phyloP scores from a whole-genome alignment of 768 basidiomycete species.

The Lactifluus piperatus region DNA sequence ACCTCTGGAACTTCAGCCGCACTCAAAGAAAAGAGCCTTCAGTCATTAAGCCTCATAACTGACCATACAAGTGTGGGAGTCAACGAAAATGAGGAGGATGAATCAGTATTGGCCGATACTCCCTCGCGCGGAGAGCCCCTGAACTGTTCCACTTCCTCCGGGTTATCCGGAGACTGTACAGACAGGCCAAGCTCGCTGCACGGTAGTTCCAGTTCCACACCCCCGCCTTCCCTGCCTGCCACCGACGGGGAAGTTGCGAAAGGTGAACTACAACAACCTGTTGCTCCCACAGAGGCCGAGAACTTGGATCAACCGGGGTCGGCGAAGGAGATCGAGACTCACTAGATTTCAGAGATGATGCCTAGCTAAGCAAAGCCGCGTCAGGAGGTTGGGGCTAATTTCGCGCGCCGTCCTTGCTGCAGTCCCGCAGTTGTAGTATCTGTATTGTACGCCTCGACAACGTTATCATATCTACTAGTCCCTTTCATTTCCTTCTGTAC shows the following conservation, averaged over 20 bases:
- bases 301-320: neutral
- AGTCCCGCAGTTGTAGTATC: neutral
- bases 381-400: neutral
- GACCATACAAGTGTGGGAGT: slow-evolving; percentile 32
- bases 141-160: neutral
- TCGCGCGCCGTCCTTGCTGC: neutral
- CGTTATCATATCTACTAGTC: neutral
- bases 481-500: neutral
- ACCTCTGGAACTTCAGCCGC: neutral
- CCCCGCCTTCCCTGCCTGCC: neutral
- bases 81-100: slow-evolving; percentile 31
- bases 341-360: neutral
- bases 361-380: neutral
- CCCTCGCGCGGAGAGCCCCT: neutral
- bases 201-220: neutral
- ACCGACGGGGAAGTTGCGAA: neutral
- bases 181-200: neutral
- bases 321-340: neutral
- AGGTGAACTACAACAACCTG: neutral
- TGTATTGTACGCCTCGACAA: slow-evolving; percentile 6
- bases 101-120: neutral
- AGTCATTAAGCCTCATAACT: slow-evolving; percentile 17
- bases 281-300: neutral
- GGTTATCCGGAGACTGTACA: neutral
- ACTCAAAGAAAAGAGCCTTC: slow-evolving; percentile 9